phyloP scores from a whole-genome alignment of 2,329 filamentous ascomycete species.

The Penicillium expansum region DNA sequence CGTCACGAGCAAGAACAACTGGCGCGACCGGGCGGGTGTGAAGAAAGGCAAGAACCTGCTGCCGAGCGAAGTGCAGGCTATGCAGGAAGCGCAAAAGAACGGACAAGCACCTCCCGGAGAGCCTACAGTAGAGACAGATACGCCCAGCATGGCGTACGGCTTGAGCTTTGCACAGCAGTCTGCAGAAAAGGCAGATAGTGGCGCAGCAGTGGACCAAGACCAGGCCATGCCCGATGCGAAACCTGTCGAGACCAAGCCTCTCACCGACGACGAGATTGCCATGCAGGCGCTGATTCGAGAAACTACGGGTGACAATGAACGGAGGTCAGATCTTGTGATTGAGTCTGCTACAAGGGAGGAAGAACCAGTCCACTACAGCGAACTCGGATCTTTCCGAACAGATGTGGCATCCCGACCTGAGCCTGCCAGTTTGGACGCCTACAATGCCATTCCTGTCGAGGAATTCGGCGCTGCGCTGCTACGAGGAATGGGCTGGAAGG shows the following conservation, averaged over 20 bases:
- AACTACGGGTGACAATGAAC: slow-evolving; percentile 41
- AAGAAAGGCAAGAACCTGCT: slow-evolving; percentile 59
- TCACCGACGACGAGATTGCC: slow-evolving; percentile 62
- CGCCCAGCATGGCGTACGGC: slow-evolving; percentile 53
- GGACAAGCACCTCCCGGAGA: slow-evolving; percentile 31
- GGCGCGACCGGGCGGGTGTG: slow-evolving; percentile 50
- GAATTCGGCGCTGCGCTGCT: slow-evolving; percentile 90
- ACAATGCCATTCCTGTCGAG: slow-evolving; percentile 85
- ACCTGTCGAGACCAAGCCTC: slow-evolving; percentile 31
- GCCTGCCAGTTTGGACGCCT: slow-evolving; percentile 74
- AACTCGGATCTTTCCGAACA: slow-evolving; percentile 62
- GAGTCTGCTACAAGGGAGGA: slow-evolving; percentile 32
- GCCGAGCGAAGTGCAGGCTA: slow-evolving; percentile 55
- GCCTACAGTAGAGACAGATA: slow-evolving; percentile 48
- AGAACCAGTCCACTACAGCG: slow-evolving; percentile 31
- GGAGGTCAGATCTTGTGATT: slow-evolving; percentile 55
- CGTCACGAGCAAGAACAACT: slow-evolving; percentile 82
- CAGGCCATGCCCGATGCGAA: slow-evolving; percentile 30
- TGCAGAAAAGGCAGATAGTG: slow-evolving; percentile 15
- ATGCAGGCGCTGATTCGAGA: slow-evolving; percentile 65
- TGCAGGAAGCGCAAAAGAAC: slow-evolving; percentile 43
- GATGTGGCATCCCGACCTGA: slow-evolving; percentile 73
- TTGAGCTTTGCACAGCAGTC: slow-evolving; percentile 49
- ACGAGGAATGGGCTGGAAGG: slow-evolving; percentile 93
- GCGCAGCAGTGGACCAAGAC: slow-evolving; percentile 25